Base-by-base conservation (phyloP, 78 protist genomes). In the Dictyostelium capitatum region DNA sequence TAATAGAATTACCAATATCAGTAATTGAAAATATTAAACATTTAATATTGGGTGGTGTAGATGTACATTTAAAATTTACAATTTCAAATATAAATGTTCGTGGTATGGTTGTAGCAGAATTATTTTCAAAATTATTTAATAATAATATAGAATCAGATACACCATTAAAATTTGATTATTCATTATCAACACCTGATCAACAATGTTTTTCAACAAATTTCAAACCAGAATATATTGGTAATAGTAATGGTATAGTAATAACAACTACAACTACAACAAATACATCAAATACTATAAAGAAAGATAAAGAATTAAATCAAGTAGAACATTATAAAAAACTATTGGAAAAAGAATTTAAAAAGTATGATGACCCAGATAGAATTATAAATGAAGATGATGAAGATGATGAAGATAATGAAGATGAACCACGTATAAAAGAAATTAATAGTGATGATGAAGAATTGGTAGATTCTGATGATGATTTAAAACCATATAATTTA, bases 331-430 rank as follows among this genome's bases (percentile, higher is more conserved):
- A 73, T 57, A 72, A 64, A 64, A 48, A 62, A 78, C 6, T 62
- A 77, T 51, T 87, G 59, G 93, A 87, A 50, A 87, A 64, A 65
- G 93, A 87, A 30, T 87, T 87, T 78, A 87, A 82, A 62, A 59
- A 64, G 53, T 87, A 87, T 64, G 92, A 85, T 72, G 93, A 87
- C 51, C 93, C 93, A 25, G 84, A 87, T 87, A 78, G 46, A 75
- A 12, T 65, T 20, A 80, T 87, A n/a, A 30, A 51, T 11, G n/a
- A 30, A 23, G 43, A 77, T 32, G 83, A 87, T 1, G 70, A 87
- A 2, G 90, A 83, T 53, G 82, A 83, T 41, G 91, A 83, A 10
- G 81, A 83, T 17, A 14, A 20, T 8, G 19, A 72, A 43, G 30
- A 30, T 28, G 20, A 23, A 67, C 25, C 47, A 32, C 15, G 32